Base-by-base conservation (phyloP, 768 basidiomycete species). In the Tulasnella sp. region DNA sequence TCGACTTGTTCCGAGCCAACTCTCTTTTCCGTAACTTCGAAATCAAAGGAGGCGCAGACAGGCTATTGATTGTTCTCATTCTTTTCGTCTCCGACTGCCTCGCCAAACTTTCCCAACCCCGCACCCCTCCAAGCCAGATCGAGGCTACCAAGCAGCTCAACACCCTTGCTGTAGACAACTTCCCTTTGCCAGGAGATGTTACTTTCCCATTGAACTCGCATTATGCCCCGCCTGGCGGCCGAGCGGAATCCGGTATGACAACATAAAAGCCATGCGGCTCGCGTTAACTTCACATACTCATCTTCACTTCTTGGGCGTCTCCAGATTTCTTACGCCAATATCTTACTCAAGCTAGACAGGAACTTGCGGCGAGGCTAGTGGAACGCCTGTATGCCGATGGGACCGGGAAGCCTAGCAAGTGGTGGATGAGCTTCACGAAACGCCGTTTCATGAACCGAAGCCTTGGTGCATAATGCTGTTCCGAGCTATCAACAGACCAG, bases 361-460 rank as follows among this genome's bases (percentile, higher is more conserved):
- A 99, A 78, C 83, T 95, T 22, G 91, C 94, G 26, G 84, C 89
- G 9, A 87, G 97, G 36, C 81, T 99, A 66, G 87, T 94, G 16
- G 94, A 95, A 77, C 85, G 88, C 67, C 83, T 99, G 65, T 99
- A 99, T 79, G 92, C 89, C 42, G 94, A 96, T 79, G 95, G 95
- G 5, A 90, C 91, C 3, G 90, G 90, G 72, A 95, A 92, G 79
- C 95, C 97, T 5, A 97, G 91, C 84, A 99, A 99, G 81, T 99
- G 97, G 97, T 99, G 97, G 97, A 96, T 98, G 94, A 91, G 92
- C 26, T 99, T 98, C 88, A 94, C 95, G 81, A 98, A 97, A 86
- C 87, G 95, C 78, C 87, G 92, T 32, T 94, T 94, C 86, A 94
- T 94, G 92, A 92, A 93, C 82, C 89, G 92, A 79, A 93, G 91